phyloP scores from a whole-genome alignment of 805 yeast species.

The Scheffersomyces stipitis region DNA sequence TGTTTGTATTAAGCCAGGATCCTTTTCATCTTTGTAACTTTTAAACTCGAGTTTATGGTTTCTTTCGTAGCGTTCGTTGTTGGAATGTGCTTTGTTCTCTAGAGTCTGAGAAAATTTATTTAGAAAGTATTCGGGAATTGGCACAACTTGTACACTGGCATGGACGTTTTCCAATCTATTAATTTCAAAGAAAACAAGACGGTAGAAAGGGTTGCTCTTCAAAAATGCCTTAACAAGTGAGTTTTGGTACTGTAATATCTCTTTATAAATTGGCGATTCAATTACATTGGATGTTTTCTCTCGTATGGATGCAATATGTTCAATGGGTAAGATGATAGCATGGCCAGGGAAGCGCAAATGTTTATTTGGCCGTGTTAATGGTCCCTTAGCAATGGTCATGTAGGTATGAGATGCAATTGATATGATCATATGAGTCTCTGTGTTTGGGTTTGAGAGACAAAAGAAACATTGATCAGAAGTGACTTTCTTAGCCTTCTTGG shows the following conservation, averaged over 20 bases:
- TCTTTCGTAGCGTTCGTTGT: slow-evolving; percentile 47
- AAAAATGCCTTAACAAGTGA: slow-evolving; percentile 52
- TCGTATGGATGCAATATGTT: slow-evolving; percentile 54
- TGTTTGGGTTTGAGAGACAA: slow-evolving; percentile 75
- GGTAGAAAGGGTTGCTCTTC: slow-evolving; percentile 36
- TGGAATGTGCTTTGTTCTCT: slow-evolving; percentile 39
- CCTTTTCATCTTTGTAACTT: slow-evolving; percentile 24
- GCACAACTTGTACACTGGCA: slow-evolving; percentile 73
- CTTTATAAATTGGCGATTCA: slow-evolving; percentile 45
- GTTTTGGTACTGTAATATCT: slow-evolving; percentile 41
- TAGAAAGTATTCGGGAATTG: slow-evolving; percentile 51
- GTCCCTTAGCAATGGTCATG: slow-evolving; percentile 83
- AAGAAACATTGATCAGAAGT: slow-evolving; percentile 63
- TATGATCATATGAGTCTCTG: slow-evolving; percentile 77
- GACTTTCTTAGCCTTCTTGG: slow-evolving; percentile 28
- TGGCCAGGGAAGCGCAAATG: slow-evolving; percentile 70
- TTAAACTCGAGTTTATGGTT: slow-evolving; percentile 47
- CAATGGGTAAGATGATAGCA: slow-evolving; percentile 75
- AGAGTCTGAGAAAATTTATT: slow-evolving; percentile 47
- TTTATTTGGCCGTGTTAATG: slow-evolving; percentile 56
- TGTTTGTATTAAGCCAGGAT: slow-evolving; percentile 16
- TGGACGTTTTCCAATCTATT: slow-evolving; percentile 67
- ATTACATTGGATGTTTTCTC: slow-evolving; percentile 40
- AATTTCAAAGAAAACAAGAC: slow-evolving; percentile 68
- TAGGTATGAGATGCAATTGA: slow-evolving; percentile 69